Conservation (phyloP, 768 basidiomycete species). For the Boletus rex-veris region DNA sequence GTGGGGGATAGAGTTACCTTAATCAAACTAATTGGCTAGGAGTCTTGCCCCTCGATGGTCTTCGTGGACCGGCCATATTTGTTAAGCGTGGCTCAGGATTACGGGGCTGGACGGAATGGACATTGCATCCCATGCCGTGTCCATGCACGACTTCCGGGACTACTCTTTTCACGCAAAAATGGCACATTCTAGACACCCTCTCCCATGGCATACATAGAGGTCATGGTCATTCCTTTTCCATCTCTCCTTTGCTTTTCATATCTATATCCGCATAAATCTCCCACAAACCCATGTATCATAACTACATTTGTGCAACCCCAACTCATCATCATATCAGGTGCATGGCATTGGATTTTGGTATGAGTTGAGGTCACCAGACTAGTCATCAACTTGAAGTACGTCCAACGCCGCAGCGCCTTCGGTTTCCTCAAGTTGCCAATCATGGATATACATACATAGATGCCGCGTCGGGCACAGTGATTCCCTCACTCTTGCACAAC, state of each 20-base stretch:
- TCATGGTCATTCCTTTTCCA: not conserved
- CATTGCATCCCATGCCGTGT: not conserved
- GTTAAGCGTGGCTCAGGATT: not conserved
- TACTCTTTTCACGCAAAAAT: not conserved
- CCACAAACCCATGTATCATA: not conserved
- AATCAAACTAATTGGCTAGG: not conserved
- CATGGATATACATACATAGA: too few relatives aligned
- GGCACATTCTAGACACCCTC: too few relatives aligned
- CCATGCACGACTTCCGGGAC: not conserved
- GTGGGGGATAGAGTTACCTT: not conserved
- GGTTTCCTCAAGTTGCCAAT: too few relatives aligned
- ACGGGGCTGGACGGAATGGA: not conserved
- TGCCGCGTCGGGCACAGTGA: too few relatives aligned
- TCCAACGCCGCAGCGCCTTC: too few relatives aligned
- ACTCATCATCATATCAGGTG: not conserved
- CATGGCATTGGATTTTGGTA: too few relatives aligned
- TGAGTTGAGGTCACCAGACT: too few relatives aligned
- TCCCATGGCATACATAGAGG: slow-evolving; percentile 6
- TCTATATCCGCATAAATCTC: slow-evolving; percentile 2
- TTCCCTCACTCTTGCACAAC: too few relatives aligned
- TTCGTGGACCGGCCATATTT: too few relatives aligned
- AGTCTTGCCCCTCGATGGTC: not conserved
- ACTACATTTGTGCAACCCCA: not conserved
- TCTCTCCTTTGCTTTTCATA: not conserved
- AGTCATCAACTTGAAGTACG: too few relatives aligned